Evolutionary conservation across 78 protist genomes (phyloP), one percentile per base, ranked within the genome.

Genomic region (Diacronema lutheri): DNA sequence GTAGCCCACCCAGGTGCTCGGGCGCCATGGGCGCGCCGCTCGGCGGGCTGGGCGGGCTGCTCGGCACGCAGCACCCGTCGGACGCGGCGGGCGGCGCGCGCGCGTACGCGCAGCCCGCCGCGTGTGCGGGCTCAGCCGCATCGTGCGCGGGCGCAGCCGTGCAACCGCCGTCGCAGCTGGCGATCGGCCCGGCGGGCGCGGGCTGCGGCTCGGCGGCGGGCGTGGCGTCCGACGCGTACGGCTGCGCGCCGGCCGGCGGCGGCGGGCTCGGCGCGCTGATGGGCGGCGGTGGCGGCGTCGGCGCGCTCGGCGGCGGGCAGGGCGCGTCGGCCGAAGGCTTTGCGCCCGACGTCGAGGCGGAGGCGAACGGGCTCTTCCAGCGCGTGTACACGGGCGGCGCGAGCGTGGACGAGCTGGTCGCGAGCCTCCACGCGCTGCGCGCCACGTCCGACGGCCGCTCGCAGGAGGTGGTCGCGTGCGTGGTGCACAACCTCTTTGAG

Each of bases 401-500:
- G 20, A 58, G 93, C 1, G 87, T 95, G 40, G 89, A 72, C 55
- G 68, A 76, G 57, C 68, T 84, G 29, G 62, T 89, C 55, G 61
- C 41, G 44, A 62, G 81, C 29, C 86, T 94, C 56, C 55, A 81
- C 61, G 85, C 74, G 37, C 88, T 90, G 76, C 76, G 50, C 38
- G 81, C 86, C 33, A 0, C 73, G 11, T 1, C 35, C 29, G 19
- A 20, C 12, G 4, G 61, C 55, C 62, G 87, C 35, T 96, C 91
- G 38, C 86, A 90, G 74, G 85, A 87, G 50, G 74, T 96, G 29
- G 93, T 80, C 19, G 85, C 68, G 61, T 97, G 97, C 89, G 91
- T 97, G 92, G 88, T 97, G 82, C 95, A 93, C 80, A 92, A 94
- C 78, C 91, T 97, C 35, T 92, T 96, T 69, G 98, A 96, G 80